Evolutionary conservation across 2,329 filamentous ascomycete species (phyloP).

Genomic region (Chalara sp.): DNA sequence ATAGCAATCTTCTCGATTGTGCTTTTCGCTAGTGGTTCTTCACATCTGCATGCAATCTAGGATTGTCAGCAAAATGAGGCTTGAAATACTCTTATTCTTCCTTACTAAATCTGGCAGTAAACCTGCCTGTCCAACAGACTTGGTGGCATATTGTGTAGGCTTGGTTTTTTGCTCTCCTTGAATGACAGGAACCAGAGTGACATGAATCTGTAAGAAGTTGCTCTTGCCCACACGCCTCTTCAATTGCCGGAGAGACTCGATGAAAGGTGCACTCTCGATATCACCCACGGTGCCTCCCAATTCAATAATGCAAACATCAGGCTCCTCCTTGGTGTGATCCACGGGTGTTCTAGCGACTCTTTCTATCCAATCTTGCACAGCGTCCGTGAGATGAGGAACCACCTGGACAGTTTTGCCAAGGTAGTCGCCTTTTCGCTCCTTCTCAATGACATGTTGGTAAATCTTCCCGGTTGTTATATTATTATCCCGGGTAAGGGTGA

Average conservation of each 20-base stretch:
- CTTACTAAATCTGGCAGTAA: conserved; percentile 61
- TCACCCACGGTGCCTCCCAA: conserved; percentile 66
- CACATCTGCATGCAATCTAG: conserved; percentile 88
- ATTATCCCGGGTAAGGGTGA: conserved; percentile 75
- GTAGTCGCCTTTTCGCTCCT: conserved; percentile 56
- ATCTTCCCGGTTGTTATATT: conserved; percentile 99
- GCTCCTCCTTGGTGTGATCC: conserved; percentile 73
- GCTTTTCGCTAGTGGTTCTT: conserved; percentile 61
- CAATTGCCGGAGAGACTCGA: conserved; percentile 79
- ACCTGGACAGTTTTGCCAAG: conserved; percentile 81
- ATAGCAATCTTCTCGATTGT: conserved; percentile 84
- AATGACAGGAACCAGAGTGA: conserved; percentile 74
- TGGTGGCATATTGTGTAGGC: conserved; percentile 88
- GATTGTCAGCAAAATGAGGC: conserved; percentile 7
- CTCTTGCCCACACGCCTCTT: conserved; percentile 63
- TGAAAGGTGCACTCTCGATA: conserved; percentile 81
- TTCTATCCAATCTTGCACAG: conserved; percentile 89
- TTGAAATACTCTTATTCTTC: background rate
- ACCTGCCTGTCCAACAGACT: conserved; percentile 37
- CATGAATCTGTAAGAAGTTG: conserved; percentile 85
- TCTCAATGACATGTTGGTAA: conserved; percentile 81
- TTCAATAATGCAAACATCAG: conserved; percentile 88
- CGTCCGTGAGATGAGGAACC: conserved; percentile 86
- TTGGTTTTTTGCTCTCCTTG: conserved; percentile 84
- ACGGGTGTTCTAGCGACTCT: conserved; percentile 79